Evolutionary conservation across 1,284 basidiomycete species (phyloP).

Genomic region (Testicularia cyperi): DNA sequence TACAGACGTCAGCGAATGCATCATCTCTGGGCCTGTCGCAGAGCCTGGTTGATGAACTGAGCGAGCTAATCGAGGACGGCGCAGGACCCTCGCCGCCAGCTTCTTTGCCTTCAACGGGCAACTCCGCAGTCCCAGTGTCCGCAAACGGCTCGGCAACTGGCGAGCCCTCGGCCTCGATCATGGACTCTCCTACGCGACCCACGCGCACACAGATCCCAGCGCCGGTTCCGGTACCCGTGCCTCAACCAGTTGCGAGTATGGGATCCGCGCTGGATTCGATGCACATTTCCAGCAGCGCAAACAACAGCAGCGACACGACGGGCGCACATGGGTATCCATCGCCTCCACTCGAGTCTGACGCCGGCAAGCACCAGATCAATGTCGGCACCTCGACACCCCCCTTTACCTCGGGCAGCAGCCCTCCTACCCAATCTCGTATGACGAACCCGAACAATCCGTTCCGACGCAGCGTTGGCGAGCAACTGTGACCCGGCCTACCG

Average conservation of each 20-base stretch:
- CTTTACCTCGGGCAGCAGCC: conserved; percentile 7
- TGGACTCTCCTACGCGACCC: background rate
- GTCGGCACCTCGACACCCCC: conserved; percentile 16
- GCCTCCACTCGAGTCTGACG: conserved; percentile 14
- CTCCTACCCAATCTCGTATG: conserved; percentile 14
- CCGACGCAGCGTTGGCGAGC: conserved; percentile 31
- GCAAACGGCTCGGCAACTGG: conserved; percentile 2
- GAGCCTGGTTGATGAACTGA: conserved; percentile 44
- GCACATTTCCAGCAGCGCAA: conserved; percentile 2
- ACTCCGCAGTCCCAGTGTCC: conserved; percentile 4
- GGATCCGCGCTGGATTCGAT: conserved; percentile 12
- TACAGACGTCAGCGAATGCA: conserved; percentile 1
- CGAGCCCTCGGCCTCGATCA: background rate
- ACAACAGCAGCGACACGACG: conserved; percentile 4
- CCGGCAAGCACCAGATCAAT: conserved; percentile 7
- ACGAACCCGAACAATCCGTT: conserved; percentile 49
- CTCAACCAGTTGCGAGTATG: conserved; percentile 23
- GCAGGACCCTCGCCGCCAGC: conserved; percentile 8
- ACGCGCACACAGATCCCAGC: conserved; percentile 7
- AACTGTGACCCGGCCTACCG: conserved; percentile 4
- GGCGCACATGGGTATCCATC: conserved; percentile 22
- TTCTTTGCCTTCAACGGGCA: too few species aligned
- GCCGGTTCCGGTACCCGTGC: conserved; percentile 26
- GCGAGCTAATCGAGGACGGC: conserved; percentile 45
- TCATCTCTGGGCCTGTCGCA: conserved; percentile 36